A percentile compares a stretch with the other conserved stretches of the same genome.
phyloP scores from a whole-genome alignment of 805 yeast genomes.

The Starmerella riodocensis region DNA sequence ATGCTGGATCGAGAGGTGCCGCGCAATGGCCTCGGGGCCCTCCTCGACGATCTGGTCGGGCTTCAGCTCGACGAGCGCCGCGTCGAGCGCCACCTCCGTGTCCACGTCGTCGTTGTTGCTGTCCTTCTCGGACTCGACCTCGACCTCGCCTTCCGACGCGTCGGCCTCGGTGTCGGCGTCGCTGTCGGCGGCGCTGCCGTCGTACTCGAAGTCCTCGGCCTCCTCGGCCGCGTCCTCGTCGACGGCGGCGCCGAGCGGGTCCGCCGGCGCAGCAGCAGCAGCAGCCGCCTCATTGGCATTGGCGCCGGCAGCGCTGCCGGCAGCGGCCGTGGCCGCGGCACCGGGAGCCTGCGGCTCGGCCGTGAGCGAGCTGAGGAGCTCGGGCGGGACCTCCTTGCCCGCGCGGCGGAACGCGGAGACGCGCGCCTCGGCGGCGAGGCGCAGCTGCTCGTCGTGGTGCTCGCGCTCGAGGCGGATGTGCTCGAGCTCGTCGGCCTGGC shows the following conservation, averaged over 20 bases:
- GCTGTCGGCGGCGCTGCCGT: slow-evolving; percentile 35
- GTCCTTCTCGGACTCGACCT: slow-evolving; percentile 22
- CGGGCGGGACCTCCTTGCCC: slow-evolving; percentile 11
- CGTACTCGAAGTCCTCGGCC: slow-evolving; percentile 62
- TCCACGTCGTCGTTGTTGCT: slow-evolving; percentile 33
- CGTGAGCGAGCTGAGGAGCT: background rate
- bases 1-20: slow-evolving; percentile 12
- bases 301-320: slow-evolving; percentile 5
- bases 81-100: slow-evolving; percentile 36
- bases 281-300: slow-evolving; percentile 30
- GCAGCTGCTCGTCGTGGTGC: slow-evolving; percentile 8
- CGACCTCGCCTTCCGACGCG: slow-evolving; percentile 7
- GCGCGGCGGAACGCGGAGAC: slow-evolving; percentile 15
- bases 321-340: background rate
- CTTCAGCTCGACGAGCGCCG: slow-evolving; percentile 16
- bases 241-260: too few relatives aligned
- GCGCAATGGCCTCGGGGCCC: slow-evolving; percentile 20
- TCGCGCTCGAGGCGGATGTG: slow-evolving; percentile 12
- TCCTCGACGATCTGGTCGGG: slow-evolving; percentile 22
- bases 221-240: slow-evolving; percentile 6
- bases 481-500: slow-evolving; percentile 18
- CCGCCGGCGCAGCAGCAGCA: too few relatives aligned
- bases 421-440: slow-evolving; percentile 6
- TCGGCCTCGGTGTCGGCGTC: background rate
- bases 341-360: background rate